A percentile compares a stretch with the other conserved stretches of the same genome.
These are phyloP conservation scores for Arachis monticola DNA, from an alignment of 331 rosid genomes.

Conservation along the genomic window DNA sequence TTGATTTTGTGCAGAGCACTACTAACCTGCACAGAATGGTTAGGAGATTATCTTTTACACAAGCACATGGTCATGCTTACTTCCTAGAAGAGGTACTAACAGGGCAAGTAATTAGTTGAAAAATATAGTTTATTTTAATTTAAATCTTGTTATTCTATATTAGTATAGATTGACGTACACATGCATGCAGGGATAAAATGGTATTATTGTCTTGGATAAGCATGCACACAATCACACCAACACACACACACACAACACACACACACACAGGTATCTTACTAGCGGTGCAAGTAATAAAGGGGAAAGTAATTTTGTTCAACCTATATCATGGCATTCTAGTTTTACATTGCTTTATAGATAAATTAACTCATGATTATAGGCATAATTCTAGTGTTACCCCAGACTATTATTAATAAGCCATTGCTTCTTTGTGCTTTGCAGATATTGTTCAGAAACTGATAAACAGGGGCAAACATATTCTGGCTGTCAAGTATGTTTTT, in stretches of 20 bases:
- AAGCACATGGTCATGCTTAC: neutral
- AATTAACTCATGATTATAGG: neutral
- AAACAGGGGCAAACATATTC: conserved; percentile 57
- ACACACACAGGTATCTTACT: neutral
- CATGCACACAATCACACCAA: neutral
- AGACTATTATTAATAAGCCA: conserved; percentile 10
- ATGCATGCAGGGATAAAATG: too few species aligned
- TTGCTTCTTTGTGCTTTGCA: conserved; percentile 46
- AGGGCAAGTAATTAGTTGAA: neutral
- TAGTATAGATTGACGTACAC: too few species aligned
- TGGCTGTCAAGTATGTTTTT: conserved; percentile 39
- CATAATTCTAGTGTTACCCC: conserved; percentile 3
- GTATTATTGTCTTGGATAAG: neutral
- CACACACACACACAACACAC: neutral
- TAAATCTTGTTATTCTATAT: too few species aligned
- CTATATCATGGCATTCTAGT: neutral
- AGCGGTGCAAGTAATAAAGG: neutral
- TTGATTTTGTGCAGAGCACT: neutral
- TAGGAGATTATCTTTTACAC: neutral
- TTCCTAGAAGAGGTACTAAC: neutral
- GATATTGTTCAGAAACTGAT: conserved; percentile 74
- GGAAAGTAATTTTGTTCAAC: neutral
- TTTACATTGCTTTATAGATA: conserved; percentile 13
- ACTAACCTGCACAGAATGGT: conserved; percentile 13
- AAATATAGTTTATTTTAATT: too few species aligned